A percentile compares a stretch with the other conserved stretches of the same genome.
These are phyloP conservation scores for Tubosaeta sp. DNA, from an alignment of 768 basidiomycete species.

Conservation along the genomic window DNA sequence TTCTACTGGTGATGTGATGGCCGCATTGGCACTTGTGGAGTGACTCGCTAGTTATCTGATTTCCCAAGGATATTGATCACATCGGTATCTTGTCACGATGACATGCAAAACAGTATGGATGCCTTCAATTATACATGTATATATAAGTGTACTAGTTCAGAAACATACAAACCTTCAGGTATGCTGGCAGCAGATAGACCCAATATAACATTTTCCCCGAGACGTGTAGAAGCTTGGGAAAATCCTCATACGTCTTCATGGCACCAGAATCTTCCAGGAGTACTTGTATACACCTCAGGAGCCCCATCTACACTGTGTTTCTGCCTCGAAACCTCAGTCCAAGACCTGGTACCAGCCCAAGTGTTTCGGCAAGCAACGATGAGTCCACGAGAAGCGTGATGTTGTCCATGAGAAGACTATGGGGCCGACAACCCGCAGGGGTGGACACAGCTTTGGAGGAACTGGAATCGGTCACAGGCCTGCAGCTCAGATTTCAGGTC, in stretches of 20 bases:
- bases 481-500: slow-evolving; percentile 34
- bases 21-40: slow-evolving; percentile 18
- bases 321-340: slow-evolving; percentile 58
- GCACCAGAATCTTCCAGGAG: slow-evolving; percentile 46
- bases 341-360: slow-evolving; percentile 46
- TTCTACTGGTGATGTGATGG: slow-evolving; percentile 4
- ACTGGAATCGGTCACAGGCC: slow-evolving; percentile 28
- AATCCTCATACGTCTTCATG: slow-evolving; percentile 44
- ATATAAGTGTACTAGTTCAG: background rate
- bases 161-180: background rate
- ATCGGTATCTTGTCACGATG: background rate
- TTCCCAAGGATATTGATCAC: slow-evolving; percentile 19
- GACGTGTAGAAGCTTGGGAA: slow-evolving; percentile 29
- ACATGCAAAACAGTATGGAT: slow-evolving; percentile 4
- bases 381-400: slow-evolving; percentile 58
- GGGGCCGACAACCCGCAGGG: slow-evolving; percentile 25
- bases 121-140: background rate
- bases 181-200: background rate
- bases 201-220: background rate
- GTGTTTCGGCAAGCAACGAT: slow-evolving; percentile 34
- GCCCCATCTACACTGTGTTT: slow-evolving; percentile 2
- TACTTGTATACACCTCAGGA: slow-evolving; percentile 2
- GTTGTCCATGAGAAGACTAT: slow-evolving; percentile 52
- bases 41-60: slow-evolving; percentile 22
- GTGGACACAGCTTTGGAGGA: slow-evolving; percentile 5